Percentiles rank a stretch among this genome's conserved stretches.
These are phyloP conservation scores for Suillus ampliporus DNA, from an alignment of 768 basidiomycete species.

Conservation along the genomic window DNA sequence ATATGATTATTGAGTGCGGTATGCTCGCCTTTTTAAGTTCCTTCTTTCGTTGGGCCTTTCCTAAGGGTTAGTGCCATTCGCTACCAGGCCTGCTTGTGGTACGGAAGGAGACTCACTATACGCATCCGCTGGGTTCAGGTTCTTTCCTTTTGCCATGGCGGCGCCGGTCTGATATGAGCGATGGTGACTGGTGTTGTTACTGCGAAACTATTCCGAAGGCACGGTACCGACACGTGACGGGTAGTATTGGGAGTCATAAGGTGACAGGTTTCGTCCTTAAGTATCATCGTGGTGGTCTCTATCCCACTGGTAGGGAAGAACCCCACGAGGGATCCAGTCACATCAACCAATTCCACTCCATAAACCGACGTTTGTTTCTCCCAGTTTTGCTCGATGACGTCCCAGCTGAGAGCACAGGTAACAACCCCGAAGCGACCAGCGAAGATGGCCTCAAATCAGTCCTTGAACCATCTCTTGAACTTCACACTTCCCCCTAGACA, in stretches of 20 bases:
- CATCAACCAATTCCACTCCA: background rate
- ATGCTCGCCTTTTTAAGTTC: slow-evolving; percentile 89
- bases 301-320: slow-evolving; percentile 57
- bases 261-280: slow-evolving; percentile 1
- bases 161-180: background rate
- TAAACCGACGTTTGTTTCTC: slow-evolving; percentile 10
- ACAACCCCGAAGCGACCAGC: slow-evolving; percentile 60
- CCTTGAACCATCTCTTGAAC: slow-evolving; percentile 86
- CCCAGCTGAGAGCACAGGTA: slow-evolving; percentile 32
- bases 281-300: slow-evolving; percentile 33
- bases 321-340: slow-evolving; percentile 30
- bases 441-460: slow-evolving; percentile 73
- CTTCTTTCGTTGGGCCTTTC: slow-evolving; percentile 92
- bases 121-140: slow-evolving; percentile 92
- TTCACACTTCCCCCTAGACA: slow-evolving; percentile 93
- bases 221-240: slow-evolving; percentile 32
- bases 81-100: slow-evolving; percentile 3
- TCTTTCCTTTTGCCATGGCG: slow-evolving; percentile 84
- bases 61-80: slow-evolving; percentile 44
- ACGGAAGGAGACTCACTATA: slow-evolving; percentile 64
- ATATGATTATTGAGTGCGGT: slow-evolving; percentile 21
- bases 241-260: slow-evolving; percentile 25
- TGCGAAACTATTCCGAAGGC: background rate
- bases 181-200: background rate
- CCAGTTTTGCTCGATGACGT: slow-evolving; percentile 31